Base-by-base conservation (phyloP, 2,329 filamentous ascomycete genomes). In the Emmonsiellopsis sp. region DNA sequence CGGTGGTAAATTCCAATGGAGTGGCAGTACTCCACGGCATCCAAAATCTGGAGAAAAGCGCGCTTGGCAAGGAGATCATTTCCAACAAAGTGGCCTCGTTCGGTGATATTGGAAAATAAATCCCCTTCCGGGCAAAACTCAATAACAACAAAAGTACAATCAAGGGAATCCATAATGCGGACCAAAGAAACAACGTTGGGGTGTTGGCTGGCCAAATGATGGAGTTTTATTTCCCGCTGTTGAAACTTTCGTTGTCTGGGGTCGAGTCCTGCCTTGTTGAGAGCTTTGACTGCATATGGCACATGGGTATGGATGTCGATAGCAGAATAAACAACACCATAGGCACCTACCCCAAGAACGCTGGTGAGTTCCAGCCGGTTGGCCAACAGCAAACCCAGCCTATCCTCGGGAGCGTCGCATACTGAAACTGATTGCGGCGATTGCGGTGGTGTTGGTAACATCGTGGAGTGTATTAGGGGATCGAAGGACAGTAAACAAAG, bases 61-160 rank as follows among this genome's bases (percentile, higher is more conserved):
- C 82, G 82, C 76, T 86, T 89, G 78, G 87, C 87, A 68, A 95
- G 80, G 65, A 83, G 80, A 76, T 97, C 92, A 76, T 95, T 91
- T 73, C 89, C 88, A 64, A 95, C 85, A 70, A 95, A 98, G 70
- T 89, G 88, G 68, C 90, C 88, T 65, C 87, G 83, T 73, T 97
- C 92, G 57, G 93, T 97, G 73, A 98, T 98, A 75, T 94, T 96
- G 70, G 87, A 86, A 74, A 98, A 98, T 59, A 98, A 75, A 70
- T 98, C 93, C 66, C 93, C 93, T 71, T 97, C 93, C 6, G 90
- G 89, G 75, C 92, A 97, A 72, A 91, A 97, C 72, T 98, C 93
- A 69, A 98, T 81, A 60, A 98, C 87, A 63, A 97, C 92, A 73
- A 89, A 97, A 59, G 91, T 94, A 79, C 90, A 96, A 70, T 96